A percentile compares a stretch with the other conserved stretches of the same genome.
Evolutionary conservation across 106 monocot species (phyloP).

Genomic region (Alisma plantagoaquatica): DNA sequence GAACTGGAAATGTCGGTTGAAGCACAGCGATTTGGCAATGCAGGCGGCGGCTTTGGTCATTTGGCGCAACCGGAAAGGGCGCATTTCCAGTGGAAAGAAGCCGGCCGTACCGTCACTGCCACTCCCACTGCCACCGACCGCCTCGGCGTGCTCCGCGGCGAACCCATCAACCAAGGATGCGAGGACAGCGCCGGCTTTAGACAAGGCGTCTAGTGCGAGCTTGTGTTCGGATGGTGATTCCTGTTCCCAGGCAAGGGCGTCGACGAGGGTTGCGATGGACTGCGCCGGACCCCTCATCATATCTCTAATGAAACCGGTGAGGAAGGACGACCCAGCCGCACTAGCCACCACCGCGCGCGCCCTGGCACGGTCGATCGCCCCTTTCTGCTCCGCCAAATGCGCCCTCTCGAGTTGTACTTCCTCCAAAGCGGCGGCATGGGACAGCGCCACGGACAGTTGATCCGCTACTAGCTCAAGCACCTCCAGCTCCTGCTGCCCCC

Average conservation of each 20-base stretch:
- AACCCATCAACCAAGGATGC: constrained; percentile 45
- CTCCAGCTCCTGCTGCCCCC: constrained; percentile 50
- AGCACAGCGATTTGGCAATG: constrained; percentile 47
- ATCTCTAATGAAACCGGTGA: constrained; percentile 46
- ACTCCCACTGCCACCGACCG: constrained; percentile 17
- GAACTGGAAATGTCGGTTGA: constrained; percentile 39
- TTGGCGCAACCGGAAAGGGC: constrained; percentile 32
- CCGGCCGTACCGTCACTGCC: too few species aligned
- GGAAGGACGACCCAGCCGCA: constrained; percentile 48
- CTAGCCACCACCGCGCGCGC: constrained; percentile 43
- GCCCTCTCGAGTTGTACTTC: constrained; percentile 66
- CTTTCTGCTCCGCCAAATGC: constrained; percentile 40
- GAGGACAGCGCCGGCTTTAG: constrained; percentile 35
- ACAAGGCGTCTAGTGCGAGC: constrained; percentile 29
- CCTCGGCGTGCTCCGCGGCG: constrained; percentile 31
- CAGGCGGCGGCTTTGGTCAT: constrained; percentile 43
- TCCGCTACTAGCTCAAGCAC: constrained; percentile 60
- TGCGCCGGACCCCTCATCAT: constrained; percentile 59
- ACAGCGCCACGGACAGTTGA: constrained; percentile 71
- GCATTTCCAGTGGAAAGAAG: constrained; percentile 31
- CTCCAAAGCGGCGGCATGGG: constrained; percentile 63
- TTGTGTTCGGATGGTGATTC: constrained; percentile 36
- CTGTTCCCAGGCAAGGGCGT: constrained; percentile 53
- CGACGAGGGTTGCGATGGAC: constrained; percentile 50
- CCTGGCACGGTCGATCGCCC: constrained; percentile 40